Conservation (phyloP, 106 monocot species). For the Acanthochlamys bracteata region DNA sequence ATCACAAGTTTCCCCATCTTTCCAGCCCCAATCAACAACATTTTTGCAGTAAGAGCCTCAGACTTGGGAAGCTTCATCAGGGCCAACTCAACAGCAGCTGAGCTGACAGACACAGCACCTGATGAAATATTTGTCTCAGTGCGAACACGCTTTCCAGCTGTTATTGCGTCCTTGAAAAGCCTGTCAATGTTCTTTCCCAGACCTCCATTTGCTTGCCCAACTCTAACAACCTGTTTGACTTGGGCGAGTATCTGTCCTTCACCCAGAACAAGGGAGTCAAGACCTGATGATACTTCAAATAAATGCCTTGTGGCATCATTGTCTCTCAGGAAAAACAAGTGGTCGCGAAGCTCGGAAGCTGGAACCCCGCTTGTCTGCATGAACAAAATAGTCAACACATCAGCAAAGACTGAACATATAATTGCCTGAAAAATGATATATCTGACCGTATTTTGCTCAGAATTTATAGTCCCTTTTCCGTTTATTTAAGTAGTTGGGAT, state of each 20-base stretch:
- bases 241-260: conserved; percentile 98
- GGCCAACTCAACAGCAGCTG: conserved; percentile 94
- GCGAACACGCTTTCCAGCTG: conserved; percentile 76
- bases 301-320: conserved; percentile 84
- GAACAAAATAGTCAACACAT: neutral
- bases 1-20: conserved; percentile 99
- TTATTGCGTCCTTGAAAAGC: conserved; percentile 93
- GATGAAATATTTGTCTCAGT: conserved; percentile 90
- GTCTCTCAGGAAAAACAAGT: conserved; percentile 89
- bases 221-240: conserved; percentile 84
- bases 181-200: conserved; percentile 89
- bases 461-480: no score
- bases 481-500: no score
- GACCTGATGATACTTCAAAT: conserved; percentile 90
- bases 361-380: conserved; percentile 88
- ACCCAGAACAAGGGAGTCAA: conserved; percentile 93
- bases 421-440: no score
- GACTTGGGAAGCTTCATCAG: conserved; percentile 78
- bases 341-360: conserved; percentile 66
- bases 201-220: conserved; percentile 66
- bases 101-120: conserved; percentile 96
- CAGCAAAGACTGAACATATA: no score
- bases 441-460: no score
- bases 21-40: conserved; percentile 89
- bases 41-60: conserved; percentile 42